These are phyloP conservation scores for Alternaria conjuncta DNA, from an alignment of 2,329 filamentous ascomycete genomes.

Conservation along the genomic window DNA sequence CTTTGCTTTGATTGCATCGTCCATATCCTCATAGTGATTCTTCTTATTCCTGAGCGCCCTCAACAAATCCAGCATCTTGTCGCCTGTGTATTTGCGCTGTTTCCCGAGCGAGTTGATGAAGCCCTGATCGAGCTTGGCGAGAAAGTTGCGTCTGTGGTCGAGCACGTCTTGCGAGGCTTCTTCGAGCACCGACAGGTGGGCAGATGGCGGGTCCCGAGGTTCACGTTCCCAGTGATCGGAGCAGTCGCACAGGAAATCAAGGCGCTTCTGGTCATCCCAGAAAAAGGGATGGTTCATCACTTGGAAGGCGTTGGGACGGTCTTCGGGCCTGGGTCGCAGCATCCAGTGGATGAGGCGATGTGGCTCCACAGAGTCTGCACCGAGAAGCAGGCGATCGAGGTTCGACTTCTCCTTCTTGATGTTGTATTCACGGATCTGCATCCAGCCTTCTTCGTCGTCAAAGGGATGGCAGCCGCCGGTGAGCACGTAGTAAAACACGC, in stretches of 20 bases:
- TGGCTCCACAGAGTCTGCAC: constrained; percentile 85
- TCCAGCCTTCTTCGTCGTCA: constrained; percentile 91
- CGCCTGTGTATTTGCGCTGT: constrained; percentile 92
- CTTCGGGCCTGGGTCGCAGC: constrained; percentile 70
- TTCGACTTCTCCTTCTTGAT: constrained; percentile 89
- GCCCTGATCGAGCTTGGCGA: constrained; percentile 74
- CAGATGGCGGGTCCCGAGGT: constrained; percentile 78
- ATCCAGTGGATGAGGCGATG: constrained; percentile 86
- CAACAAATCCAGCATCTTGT: constrained; percentile 81
- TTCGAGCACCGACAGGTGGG: constrained; percentile 66
- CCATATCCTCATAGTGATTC: constrained; percentile 98
- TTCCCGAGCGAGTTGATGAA: constrained; percentile 92
- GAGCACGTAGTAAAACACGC: constrained; percentile 99
- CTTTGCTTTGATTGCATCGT: constrained; percentile 73
- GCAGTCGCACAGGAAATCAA: constrained; percentile 93
- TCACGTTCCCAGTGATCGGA: constrained; percentile 97
- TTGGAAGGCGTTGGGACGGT: constrained; percentile 74
- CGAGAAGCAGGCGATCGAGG: constrained; percentile 75
- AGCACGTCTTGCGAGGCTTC: constrained; percentile 55
- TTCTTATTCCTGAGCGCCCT: constrained; percentile 93
- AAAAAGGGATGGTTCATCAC: constrained; percentile 96
- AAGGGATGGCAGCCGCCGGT: constrained; percentile 92
- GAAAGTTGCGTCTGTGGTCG: constrained; percentile 73
- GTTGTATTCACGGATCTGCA: constrained; percentile 84
- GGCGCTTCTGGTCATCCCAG: constrained; percentile 86